Conservation (phyloP, 2,329 filamentous ascomycete species). For the Penicillium sp. region DNA sequence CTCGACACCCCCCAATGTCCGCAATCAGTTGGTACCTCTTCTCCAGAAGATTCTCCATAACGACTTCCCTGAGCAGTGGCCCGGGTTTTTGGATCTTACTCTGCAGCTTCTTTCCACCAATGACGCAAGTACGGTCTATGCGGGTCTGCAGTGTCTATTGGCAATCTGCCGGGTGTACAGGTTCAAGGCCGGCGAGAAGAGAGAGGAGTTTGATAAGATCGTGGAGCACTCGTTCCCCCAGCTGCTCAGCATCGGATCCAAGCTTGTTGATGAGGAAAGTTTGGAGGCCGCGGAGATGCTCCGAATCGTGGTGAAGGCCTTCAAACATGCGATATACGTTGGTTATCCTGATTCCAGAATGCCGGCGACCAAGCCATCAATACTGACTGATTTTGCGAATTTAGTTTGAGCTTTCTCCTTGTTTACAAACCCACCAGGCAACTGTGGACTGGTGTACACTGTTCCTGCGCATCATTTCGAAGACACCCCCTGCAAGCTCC, state of each 20-base stretch:
- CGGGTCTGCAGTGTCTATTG: constrained; percentile 88
- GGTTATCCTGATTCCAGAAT: constrained; percentile 35
- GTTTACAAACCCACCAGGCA: constrained; percentile 73
- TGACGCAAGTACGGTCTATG: constrained; percentile 82
- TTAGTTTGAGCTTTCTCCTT: constrained; percentile 80
- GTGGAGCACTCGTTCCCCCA: constrained; percentile 88
- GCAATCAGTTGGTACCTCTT: constrained; percentile 88
- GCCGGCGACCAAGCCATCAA: constrained; percentile 16
- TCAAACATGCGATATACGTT: constrained; percentile 97
- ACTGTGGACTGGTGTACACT: constrained; percentile 96
- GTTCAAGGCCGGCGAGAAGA: constrained; percentile 79
- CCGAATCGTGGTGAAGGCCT: constrained; percentile 89
- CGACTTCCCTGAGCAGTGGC: constrained; percentile 94
- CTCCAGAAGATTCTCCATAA: constrained; percentile 94
- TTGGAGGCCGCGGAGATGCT: constrained; percentile 96
- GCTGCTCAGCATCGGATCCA: constrained; percentile 80
- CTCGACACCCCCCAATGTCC: constrained; percentile 73
- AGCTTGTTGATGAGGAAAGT: constrained; percentile 85
- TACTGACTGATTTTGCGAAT: constrained; percentile 32
- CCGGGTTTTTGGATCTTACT: constrained; percentile 89
- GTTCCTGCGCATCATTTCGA: constrained; percentile 86
- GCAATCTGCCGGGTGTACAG: constrained; percentile 94
- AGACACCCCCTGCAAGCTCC: constrained; percentile 74
- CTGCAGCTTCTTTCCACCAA: constrained; percentile 84
- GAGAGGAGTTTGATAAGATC: constrained; percentile 90